Percentiles rank a stretch among this genome's conserved stretches.
These are phyloP conservation scores for Solanum chmielewskii DNA, from an alignment of 257 asterid species.

Conservation along the genomic window DNA sequence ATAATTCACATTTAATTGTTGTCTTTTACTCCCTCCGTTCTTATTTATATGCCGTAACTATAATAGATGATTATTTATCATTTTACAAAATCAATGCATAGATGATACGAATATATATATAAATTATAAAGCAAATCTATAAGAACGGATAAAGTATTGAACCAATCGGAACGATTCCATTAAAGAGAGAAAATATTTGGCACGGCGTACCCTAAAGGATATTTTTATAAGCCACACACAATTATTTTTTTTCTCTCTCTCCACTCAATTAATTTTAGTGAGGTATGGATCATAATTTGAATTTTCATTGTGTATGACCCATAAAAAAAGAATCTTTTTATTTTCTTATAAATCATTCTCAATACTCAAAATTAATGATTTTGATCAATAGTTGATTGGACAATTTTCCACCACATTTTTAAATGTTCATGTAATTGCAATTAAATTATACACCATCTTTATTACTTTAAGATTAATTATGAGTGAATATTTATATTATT, in stretches of 20 bases:
- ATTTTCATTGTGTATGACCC: neutral
- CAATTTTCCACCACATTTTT: neutral
- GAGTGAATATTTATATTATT: neutral
- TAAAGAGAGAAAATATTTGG: neutral
- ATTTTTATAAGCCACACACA: conserved; percentile 5
- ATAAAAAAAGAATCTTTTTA: neutral
- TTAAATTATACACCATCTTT: neutral
- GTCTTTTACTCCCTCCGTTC: neutral
- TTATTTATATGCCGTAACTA: neutral
- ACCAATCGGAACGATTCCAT: neutral
- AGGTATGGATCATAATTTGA: too few species aligned
- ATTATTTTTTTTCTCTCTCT: neutral
- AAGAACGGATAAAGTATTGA: too few species aligned
- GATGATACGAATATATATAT: too few species aligned
- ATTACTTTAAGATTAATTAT: too few species aligned
- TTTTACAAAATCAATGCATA: too few species aligned
- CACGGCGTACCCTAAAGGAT: conserved; percentile 9
- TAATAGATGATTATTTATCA: neutral
- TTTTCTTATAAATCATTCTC: neutral
- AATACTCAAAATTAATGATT: neutral
- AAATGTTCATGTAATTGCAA: neutral
- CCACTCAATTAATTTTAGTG: neutral
- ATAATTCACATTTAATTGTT: neutral
- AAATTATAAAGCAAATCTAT: too few species aligned
- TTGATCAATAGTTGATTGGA: neutral